Base-by-base conservation (phyloP, 2,329 filamentous ascomycete genomes). In the Aspergillus bombycis region DNA sequence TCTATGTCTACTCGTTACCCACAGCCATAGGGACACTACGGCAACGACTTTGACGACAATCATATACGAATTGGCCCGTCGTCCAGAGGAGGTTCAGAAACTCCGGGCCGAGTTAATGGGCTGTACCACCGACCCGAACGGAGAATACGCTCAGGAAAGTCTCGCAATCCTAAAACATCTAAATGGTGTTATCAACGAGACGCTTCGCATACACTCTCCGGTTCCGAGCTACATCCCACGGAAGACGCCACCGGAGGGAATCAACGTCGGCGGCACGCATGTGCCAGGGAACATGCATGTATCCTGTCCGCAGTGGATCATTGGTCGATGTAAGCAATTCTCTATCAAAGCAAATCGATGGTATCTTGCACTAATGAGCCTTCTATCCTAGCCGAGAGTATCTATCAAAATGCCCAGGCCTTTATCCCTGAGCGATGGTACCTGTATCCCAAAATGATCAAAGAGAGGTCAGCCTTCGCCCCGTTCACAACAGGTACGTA, bases 371-470 rank as follows among this genome's bases (percentile, higher is more conserved):
- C 26, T 50, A 30, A 32, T 34, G 4, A 32, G n/a, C 19, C 3
- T 19, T 48, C 26, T 32, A 3, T 11, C 30, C 10, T 48, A 74
- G 70, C 71, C 52, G 71, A 74, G 45, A 59, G 66, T 5, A 63
- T 65, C 63, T 79, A 75, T 64, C 62, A 62, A 4, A 58, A 70
- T 4, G 77, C 28, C 70, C 21, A 61, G 19, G 63, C 67, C n/a
- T 69, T 68, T 41, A 67, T 68, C 45, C 68, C 66, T 14, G 68
- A 80, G 61, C 73, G 77, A 23, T 80, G 78, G 77, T 74, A 71
- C 60, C 68, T 64, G 23, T 67, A 69, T 12, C 71, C 77, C 2
- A 72, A 78, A 19, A 66, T 78, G 32, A 67, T 78, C 57, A 74
- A 74, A 63, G 66, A 77, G 26, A 72, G 71, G 54, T 64, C 66